phyloP scores from a whole-genome alignment of 805 yeast genomes.

The Metschnikowia cubensis region DNA sequence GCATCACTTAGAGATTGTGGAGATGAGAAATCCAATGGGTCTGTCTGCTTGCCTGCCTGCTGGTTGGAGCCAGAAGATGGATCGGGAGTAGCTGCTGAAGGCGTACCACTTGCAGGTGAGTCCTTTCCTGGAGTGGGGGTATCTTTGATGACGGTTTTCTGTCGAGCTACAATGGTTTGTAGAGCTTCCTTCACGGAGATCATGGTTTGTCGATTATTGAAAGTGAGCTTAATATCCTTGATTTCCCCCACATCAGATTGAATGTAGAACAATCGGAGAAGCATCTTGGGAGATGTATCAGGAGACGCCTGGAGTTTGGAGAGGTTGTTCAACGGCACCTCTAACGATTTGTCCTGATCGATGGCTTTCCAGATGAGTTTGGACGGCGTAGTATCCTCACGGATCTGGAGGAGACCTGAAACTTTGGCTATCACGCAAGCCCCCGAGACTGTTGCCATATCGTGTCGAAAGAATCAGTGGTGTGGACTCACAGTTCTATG shows the following conservation, averaged over 20 bases:
- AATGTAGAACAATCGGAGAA: conserved; percentile 53
- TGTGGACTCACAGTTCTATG: background rate
- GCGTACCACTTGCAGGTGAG: conserved; percentile 9
- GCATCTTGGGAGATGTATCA: conserved; percentile 61
- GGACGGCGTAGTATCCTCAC: conserved; percentile 56
- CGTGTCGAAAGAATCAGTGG: background rate
- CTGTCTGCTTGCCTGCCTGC: conserved; percentile 5
- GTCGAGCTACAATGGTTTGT: conserved; percentile 66
- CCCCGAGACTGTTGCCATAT: conserved; percentile 35
- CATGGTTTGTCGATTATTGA: conserved; percentile 72
- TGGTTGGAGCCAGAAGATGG: conserved; percentile 2
- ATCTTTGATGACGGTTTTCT: conserved; percentile 50
- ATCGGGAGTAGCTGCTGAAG: conserved; percentile 21
- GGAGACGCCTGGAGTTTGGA: conserved; percentile 66
- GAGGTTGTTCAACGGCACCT: conserved; percentile 34
- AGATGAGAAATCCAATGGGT: conserved; percentile 19
- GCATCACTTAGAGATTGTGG: conserved; percentile 33
- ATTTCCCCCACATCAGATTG: conserved; percentile 30
- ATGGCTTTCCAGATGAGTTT: conserved; percentile 56
- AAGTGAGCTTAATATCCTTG: conserved; percentile 46
- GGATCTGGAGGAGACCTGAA: conserved; percentile 52
- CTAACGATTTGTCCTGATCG: conserved; percentile 36
- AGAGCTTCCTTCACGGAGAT: conserved; percentile 64
- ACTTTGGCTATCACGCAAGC: conserved; percentile 53
- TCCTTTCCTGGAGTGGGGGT: conserved; percentile 9